Conservation (phyloP, 1,139 yeast genomes). For the Taiozyma onychis region DNA sequence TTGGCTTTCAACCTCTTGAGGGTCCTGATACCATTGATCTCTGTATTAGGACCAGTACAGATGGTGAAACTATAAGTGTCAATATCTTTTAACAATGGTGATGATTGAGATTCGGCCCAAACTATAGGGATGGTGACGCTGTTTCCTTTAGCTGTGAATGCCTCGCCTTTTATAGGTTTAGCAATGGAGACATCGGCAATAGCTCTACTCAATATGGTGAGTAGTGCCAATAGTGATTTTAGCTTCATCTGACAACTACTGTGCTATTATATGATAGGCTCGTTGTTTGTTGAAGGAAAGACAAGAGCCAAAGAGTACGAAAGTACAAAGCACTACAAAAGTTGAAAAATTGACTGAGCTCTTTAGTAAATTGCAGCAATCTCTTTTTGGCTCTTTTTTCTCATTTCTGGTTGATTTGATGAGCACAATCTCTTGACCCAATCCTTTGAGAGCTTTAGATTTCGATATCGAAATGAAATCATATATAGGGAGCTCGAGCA, state of each 20-base stretch:
- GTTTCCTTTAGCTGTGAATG: slow-evolving; percentile 45
- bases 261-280: too few species aligned
- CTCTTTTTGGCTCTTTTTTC: not conserved
- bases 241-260: not conserved
- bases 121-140: slow-evolving; percentile 40
- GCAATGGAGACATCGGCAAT: slow-evolving; percentile 51
- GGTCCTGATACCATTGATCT: slow-evolving; percentile 39
- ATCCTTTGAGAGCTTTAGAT: too few species aligned
- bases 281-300: not conserved
- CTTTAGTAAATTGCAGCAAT: too few species aligned
- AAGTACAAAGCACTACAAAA: not conserved
- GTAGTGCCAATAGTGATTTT: not conserved
- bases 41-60: slow-evolving; percentile 62
- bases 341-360: too few species aligned
- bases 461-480: too few species aligned
- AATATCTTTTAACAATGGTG: slow-evolving; percentile 42
- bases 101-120: slow-evolving; percentile 56
- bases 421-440: not conserved
- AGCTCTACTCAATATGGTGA: slow-evolving; percentile 21
- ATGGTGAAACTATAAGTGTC: slow-evolving; percentile 45
- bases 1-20: slow-evolving; percentile 26
- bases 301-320: not conserved
- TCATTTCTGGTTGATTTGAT: not conserved
- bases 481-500: too few species aligned
- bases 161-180: slow-evolving; percentile 44